Evolutionary conservation across 345 rosid genomes (phyloP).

Genomic region (Salix udensis): DNA sequence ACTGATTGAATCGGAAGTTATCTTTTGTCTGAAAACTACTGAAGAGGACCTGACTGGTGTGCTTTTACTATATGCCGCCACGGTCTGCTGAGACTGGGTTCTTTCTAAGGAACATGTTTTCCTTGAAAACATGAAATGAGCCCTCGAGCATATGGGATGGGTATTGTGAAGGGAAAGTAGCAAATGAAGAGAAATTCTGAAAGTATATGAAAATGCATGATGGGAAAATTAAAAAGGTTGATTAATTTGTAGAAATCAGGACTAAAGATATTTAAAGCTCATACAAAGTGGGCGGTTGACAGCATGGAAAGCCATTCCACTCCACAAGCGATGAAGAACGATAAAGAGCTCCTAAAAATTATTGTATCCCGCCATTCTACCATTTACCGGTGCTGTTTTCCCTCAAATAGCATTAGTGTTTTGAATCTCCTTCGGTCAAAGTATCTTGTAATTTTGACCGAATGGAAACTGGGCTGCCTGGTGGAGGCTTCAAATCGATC

Average conservation of each 20-base stretch:
- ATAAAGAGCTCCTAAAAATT: background rate
- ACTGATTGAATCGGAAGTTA: too few species aligned
- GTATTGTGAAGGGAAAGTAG: background rate
- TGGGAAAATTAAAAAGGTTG: background rate
- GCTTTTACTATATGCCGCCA: too few species aligned
- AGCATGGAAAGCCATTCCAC: background rate
- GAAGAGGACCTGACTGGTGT: background rate
- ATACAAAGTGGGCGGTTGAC: background rate
- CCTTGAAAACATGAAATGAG: background rate
- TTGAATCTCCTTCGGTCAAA: background rate
- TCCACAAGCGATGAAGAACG: background rate
- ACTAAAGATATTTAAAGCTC: background rate
- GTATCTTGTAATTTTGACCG: background rate
- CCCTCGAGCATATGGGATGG: background rate
- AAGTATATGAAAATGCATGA: background rate
- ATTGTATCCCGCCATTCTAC: background rate
- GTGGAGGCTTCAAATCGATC: constrained; percentile 21
- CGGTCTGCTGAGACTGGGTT: too few species aligned
- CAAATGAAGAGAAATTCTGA: background rate
- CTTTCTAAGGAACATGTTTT: background rate
- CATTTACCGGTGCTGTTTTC: background rate
- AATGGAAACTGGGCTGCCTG: background rate
- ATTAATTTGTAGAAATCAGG: background rate
- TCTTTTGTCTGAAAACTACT: background rate
- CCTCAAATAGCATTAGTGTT: background rate